Conservation (phyloP, 2,329 filamentous ascomycete species). For the Claviceps pazoutovae region DNA sequence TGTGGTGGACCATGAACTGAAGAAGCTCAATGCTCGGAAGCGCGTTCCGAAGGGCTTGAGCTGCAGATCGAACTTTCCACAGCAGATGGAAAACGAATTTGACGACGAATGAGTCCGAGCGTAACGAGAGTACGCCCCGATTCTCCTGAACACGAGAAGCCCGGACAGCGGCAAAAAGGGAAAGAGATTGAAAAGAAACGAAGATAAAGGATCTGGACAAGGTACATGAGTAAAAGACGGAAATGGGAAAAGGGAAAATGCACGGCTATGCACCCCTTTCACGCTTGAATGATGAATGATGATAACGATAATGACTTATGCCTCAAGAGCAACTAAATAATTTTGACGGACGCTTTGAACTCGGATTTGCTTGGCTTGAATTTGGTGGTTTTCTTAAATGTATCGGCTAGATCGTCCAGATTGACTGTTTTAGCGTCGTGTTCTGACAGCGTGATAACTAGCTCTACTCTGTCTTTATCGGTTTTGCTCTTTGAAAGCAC, state of each 20-base stretch:
- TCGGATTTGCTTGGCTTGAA: conserved; percentile 16
- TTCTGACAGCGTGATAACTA: conserved; percentile 22
- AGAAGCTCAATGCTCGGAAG: conserved; percentile 24
- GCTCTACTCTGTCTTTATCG: conserved; percentile 22
- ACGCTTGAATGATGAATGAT: not conserved
- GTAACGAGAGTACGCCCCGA: too few species aligned
- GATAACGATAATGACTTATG: not conserved
- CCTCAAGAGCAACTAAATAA: conserved; percentile 14
- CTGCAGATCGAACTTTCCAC: conserved; percentile 13
- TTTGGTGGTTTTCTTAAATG: conserved; percentile 21
- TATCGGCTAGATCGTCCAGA: conserved; percentile 19
- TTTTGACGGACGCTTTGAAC: conserved; percentile 20
- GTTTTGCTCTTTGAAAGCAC: conserved; percentile 7
- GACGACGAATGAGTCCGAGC: conserved; percentile 12
- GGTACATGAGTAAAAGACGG: too few species aligned
- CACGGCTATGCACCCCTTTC: not conserved
- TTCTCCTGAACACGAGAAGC: not conserved
- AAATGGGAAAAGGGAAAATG: not conserved
- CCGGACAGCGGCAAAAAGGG: too few species aligned
- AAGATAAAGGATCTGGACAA: not conserved
- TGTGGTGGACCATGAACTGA: conserved; percentile 25
- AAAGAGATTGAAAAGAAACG: not conserved
- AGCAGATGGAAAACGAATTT: conserved; percentile 9
- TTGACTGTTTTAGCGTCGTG: conserved; percentile 17
- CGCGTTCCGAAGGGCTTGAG: conserved; percentile 14